Evolutionary conservation across 1,284 basidiomycete species (phyloP).

Genomic region (Pyrrhoderma lamaoense): DNA sequence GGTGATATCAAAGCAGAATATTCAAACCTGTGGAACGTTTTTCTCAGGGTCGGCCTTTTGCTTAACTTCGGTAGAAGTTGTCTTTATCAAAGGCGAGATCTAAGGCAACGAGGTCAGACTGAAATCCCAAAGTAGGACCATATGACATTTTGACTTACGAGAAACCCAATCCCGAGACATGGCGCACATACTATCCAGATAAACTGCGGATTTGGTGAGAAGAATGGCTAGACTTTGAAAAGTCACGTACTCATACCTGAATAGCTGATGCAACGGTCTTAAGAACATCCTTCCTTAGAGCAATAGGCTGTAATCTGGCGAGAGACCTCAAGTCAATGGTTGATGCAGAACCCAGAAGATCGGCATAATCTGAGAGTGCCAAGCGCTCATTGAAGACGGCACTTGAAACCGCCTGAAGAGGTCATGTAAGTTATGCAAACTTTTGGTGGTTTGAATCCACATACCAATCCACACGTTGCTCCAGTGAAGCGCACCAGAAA

Average conservation of each 20-base stretch:
- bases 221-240: slow-evolving; percentile 9
- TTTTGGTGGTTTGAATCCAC: slow-evolving; percentile 23
- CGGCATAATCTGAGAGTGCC: slow-evolving; percentile 40
- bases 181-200: slow-evolving; percentile 59
- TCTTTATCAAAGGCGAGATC: slow-evolving; percentile 17
- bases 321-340: slow-evolving; percentile 49
- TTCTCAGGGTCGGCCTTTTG: no score
- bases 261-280: slow-evolving; percentile 45
- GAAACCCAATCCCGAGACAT: slow-evolving; percentile 44
- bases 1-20: no score
- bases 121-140: slow-evolving; percentile 4
- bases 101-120: slow-evolving; percentile 5
- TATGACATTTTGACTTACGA: slow-evolving; percentile 32
- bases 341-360: slow-evolving; percentile 33
- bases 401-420: slow-evolving; percentile 59
- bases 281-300: slow-evolving; percentile 34
- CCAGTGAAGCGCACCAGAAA: slow-evolving; percentile 80
- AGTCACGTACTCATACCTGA: slow-evolving; percentile 32
- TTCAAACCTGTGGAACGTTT: no score
- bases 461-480: slow-evolving; percentile 68
- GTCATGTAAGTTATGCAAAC: background rate
- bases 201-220: slow-evolving; percentile 32
- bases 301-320: slow-evolving; percentile 36
- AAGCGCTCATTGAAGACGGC: slow-evolving; percentile 58
- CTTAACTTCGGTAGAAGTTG: no score